These are phyloP conservation scores for Arxiozyma telluris DNA, from an alignment of 1,139 yeast genomes.

Conservation along the genomic window DNA sequence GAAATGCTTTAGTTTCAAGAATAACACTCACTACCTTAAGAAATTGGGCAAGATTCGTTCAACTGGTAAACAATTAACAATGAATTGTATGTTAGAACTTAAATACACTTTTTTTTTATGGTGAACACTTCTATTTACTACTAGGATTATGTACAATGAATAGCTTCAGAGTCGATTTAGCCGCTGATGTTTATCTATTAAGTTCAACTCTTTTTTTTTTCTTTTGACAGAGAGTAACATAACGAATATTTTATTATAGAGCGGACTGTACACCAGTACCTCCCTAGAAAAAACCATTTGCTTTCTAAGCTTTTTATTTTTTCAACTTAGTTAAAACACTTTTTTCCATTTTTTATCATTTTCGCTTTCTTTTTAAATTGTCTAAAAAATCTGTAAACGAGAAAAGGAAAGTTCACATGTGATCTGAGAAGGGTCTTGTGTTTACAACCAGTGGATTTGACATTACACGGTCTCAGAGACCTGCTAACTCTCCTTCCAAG, in stretches of 20 bases:
- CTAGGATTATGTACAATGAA: not conserved
- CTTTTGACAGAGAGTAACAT: too few species aligned
- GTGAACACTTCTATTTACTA: too few species aligned
- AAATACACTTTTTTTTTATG: not conserved
- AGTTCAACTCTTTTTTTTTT: not conserved
- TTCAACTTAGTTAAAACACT: not conserved
- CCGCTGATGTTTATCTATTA: not conserved
- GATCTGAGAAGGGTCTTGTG: not conserved
- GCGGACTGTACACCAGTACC: not conserved
- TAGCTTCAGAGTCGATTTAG: not conserved
- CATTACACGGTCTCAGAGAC: not conserved
- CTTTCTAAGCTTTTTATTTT: not conserved
- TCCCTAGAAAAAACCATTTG: not conserved
- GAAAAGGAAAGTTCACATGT: not conserved
- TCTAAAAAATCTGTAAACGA: not conserved
- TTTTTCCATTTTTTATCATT: not conserved
- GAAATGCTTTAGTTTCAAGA: not conserved
- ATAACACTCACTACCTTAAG: not conserved
- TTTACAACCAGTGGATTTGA: not conserved
- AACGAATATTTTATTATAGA: too few species aligned
- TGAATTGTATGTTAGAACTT: not conserved
- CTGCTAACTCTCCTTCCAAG: too few species aligned
- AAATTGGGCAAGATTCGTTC: too few species aligned
- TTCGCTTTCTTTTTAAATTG: not conserved
- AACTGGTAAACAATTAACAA: not conserved